These are phyloP conservation scores for Suhomyces maxii DNA, from an alignment of 1,139 yeast genomes.

Conservation along the genomic window DNA sequence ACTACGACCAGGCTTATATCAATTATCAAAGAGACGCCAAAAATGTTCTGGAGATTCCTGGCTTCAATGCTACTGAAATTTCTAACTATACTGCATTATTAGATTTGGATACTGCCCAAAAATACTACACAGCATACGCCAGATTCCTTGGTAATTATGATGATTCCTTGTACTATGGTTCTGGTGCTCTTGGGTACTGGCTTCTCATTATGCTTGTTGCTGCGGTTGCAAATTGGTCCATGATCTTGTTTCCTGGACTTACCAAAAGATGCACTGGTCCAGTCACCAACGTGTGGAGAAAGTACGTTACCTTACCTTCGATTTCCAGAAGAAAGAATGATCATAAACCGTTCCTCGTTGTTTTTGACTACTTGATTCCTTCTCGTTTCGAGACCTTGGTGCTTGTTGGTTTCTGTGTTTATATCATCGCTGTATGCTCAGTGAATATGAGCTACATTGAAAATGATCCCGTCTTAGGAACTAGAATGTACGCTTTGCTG, in stretches of 20 bases:
- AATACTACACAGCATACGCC: constrained; percentile 24
- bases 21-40: constrained; percentile 21
- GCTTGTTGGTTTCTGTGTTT: constrained; percentile 15
- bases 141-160: constrained; percentile 36
- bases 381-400: constrained; percentile 20
- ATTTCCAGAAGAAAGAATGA: constrained; percentile 24
- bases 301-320: constrained; percentile 35
- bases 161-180: constrained; percentile 47
- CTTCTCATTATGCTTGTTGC: constrained; percentile 42
- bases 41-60: constrained; percentile 19
- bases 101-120: constrained; percentile 11
- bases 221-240: constrained; percentile 42
- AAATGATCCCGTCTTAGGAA: constrained; percentile 26
- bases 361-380: constrained; percentile 22
- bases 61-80: constrained; percentile 22
- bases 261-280: constrained; percentile 24
- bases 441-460: constrained; percentile 20
- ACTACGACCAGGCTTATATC: constrained; percentile 18
- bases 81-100: constrained; percentile 26
- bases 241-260: constrained; percentile 26
- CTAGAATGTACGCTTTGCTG: constrained; percentile 20
- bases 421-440: constrained; percentile 16
- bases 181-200: constrained; percentile 52
- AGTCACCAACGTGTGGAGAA: constrained; percentile 26
- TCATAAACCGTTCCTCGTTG: constrained; percentile 18